Percentiles rank a stretch among this genome's conserved stretches.
phyloP scores from a whole-genome alignment of 306 rosid species.

The Sicyos edulis region DNA sequence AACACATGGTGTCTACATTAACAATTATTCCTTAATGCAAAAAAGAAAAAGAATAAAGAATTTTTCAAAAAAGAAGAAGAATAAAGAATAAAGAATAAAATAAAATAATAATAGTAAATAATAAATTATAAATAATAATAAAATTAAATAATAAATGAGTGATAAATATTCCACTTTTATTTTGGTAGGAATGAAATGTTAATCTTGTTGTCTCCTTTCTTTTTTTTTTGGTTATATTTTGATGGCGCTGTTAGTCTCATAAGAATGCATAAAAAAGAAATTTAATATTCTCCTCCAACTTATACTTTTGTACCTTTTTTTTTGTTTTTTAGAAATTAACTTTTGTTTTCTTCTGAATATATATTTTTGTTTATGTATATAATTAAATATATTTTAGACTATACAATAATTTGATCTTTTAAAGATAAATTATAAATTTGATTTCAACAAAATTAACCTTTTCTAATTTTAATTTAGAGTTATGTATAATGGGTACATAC shows the following conservation, averaged over 20 bases:
- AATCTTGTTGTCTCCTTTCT: neutral
- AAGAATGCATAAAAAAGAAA: neutral
- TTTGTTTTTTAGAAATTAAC: no score
- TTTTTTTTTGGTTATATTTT: neutral
- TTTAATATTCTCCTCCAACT: neutral
- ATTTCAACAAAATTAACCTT: no score
- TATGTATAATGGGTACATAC: no score
- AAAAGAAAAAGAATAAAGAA: neutral
- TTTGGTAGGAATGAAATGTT: constrained; percentile 6
- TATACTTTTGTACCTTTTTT: neutral
- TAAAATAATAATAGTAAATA: no score
- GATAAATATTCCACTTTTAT: neutral
- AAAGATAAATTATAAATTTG: neutral
- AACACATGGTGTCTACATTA: neutral
- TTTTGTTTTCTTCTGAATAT: neutral
- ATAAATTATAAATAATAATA: no score
- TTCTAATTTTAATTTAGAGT: no score
- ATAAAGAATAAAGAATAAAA: neutral
- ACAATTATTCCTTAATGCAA: neutral
- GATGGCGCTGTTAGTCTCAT: neutral
- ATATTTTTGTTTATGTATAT: neutral
- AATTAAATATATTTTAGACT: neutral
- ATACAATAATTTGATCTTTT: neutral
- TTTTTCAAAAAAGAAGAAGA: neutral
- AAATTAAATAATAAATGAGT: no score